phyloP scores from a whole-genome alignment of 495 filamentous ascomycete genomes.

The Aspergillus nanangensis region DNA sequence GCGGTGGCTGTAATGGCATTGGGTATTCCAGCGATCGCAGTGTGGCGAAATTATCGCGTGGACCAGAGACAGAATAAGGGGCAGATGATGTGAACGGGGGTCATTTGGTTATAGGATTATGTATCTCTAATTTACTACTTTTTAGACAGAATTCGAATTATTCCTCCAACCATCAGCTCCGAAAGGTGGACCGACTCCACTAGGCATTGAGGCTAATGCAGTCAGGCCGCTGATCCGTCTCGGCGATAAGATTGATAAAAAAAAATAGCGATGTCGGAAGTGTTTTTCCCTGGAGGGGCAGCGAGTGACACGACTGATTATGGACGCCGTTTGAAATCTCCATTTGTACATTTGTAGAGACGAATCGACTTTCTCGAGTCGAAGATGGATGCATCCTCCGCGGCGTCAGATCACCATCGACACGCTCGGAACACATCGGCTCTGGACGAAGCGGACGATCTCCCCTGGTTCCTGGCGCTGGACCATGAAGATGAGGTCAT shows the following conservation, averaged over 20 bases:
- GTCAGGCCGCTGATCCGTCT: constrained; percentile 2
- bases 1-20: constrained; percentile 40
- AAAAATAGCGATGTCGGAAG: constrained; percentile 3
- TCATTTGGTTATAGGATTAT: neutral
- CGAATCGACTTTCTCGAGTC: too few species aligned
- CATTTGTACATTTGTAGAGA: too few species aligned
- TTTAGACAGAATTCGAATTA: neutral
- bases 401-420: neutral
- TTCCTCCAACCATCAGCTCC: too few species aligned
- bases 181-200: too few species aligned
- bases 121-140: neutral
- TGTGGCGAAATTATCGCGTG: constrained; percentile 54
- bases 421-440: neutral
- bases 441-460: neutral
- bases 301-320: too few species aligned
- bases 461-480: constrained; percentile 65
- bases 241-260: constrained; percentile 8
- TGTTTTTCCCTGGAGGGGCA: too few species aligned
- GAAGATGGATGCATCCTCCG: too few species aligned
- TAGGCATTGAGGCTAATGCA: too few species aligned
- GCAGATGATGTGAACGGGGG: constrained; percentile 4
- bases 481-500: constrained; percentile 78
- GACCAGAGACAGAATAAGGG: constrained; percentile 37
- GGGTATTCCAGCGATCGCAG: constrained; percentile 33
- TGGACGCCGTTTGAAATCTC: too few species aligned